phyloP scores from a whole-genome alignment of 768 basidiomycete species.

The Boletus subparvulus region DNA sequence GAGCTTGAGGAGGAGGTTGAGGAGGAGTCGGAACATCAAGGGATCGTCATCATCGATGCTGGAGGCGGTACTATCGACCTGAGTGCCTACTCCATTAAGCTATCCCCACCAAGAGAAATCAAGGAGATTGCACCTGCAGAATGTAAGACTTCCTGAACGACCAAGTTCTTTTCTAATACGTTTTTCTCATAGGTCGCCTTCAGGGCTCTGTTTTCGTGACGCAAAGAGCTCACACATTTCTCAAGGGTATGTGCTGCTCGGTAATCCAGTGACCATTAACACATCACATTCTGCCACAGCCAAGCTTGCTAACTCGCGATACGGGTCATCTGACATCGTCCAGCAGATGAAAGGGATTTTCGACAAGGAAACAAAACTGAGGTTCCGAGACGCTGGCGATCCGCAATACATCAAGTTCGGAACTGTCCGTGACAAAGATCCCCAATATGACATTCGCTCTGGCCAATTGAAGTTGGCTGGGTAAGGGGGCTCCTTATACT shows the following conservation, averaged over 20 bases:
- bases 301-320: conserved; percentile 31
- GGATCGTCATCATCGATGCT: conserved; percentile 43
- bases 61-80: conserved; percentile 44
- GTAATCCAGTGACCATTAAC: not conserved
- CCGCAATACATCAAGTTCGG: conserved; percentile 43
- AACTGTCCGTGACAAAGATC: conserved; percentile 34
- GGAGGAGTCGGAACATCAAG: conserved; percentile 29
- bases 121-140: conserved; percentile 37
- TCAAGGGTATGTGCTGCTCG: conserved; percentile 22
- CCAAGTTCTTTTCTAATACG: not conserved
- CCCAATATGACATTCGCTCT: conserved; percentile 32
- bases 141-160: conserved; percentile 13
- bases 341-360: conserved; percentile 34
- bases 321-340: conserved; percentile 30
- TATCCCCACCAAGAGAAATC: conserved; percentile 22
- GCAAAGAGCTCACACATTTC: conserved; percentile 24
- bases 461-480: conserved; percentile 39
- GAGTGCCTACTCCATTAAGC: conserved; percentile 35
- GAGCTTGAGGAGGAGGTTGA: not conserved
- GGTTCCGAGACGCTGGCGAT: conserved; percentile 37
- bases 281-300: conserved; percentile 13
- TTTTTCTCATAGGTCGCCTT: conserved; percentile 30
- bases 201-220: conserved; percentile 41
- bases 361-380: conserved; percentile 38
- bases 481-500: conserved; percentile 22